A percentile compares a stretch with the other conserved stretches of the same genome.
Evolutionary conservation across 176 grass and related monocot genomes (phyloP).

Genomic region (Bromus sterilis): DNA sequence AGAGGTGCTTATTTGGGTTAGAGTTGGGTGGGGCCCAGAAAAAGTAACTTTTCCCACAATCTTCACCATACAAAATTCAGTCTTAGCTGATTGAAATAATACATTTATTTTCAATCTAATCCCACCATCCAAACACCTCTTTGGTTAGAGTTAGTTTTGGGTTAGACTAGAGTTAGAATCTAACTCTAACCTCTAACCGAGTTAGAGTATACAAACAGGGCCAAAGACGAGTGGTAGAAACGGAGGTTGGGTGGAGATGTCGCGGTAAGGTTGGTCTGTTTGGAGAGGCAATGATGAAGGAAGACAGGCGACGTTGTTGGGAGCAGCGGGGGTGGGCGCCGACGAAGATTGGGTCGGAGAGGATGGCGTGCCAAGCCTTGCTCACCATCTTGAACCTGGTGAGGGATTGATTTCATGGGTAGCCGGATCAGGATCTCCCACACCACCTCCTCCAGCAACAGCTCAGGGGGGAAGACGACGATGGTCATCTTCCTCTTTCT

Average conservation of each 20-base stretch:
- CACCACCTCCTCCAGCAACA: background rate
- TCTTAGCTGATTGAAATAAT: too few relatives aligned
- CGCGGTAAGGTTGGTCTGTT: background rate
- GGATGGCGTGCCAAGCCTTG: background rate
- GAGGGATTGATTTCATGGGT: conserved; percentile 2
- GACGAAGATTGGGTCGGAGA: background rate
- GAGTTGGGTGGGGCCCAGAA: too few relatives aligned
- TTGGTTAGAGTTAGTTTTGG: too few relatives aligned
- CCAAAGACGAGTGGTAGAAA: background rate
- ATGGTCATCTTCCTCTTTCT: background rate
- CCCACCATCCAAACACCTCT: too few relatives aligned
- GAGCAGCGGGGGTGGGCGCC: background rate
- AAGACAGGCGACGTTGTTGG: background rate
- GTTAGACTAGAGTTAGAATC: too few relatives aligned
- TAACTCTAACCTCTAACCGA: too few relatives aligned
- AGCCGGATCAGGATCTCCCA: background rate
- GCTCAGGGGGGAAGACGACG: background rate
- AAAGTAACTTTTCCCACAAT: too few relatives aligned
- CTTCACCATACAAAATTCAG: too few relatives aligned
- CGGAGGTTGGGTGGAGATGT: background rate
- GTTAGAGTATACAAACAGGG: too few relatives aligned
- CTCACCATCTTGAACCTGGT: background rate
- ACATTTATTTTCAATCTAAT: too few relatives aligned
- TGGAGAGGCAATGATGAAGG: background rate
- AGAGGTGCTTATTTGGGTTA: too few relatives aligned